Base-by-base conservation (phyloP, 1,284 basidiomycete species). In the Boletus subluridellus region DNA sequence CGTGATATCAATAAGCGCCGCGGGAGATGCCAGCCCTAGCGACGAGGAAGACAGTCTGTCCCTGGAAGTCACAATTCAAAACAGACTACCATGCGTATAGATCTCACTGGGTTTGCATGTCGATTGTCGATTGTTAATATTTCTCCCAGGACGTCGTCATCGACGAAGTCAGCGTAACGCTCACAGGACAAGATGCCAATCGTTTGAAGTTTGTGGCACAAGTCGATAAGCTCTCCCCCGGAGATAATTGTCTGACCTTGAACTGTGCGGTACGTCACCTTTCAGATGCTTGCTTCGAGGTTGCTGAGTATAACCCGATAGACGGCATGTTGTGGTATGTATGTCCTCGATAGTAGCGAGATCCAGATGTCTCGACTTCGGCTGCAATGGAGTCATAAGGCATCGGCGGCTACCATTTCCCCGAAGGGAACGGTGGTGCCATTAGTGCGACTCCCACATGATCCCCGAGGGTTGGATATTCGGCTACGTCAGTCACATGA, bases 21-120 rank as follows among this genome's bases (percentile, higher is more conserved):
- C 74, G 0, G 69, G 74, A 9, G 70, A 77, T 52, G 85, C 84
- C 1, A 73, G 71, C 41, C 69, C 82, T 37, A 80, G 83, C 5
- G 78, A 79, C 10, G 77, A 77, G 4, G 78, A 83, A 60, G 92
- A 94, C 69, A 88, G 88, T 1, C 82, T 82, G 41, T 79, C 78
- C 51, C 66, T 94, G 15, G 75, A 82, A 58, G 79, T 86, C 7
- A 75, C 74, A 2, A 72, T 93, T 34, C 72, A 73, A 41, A 94
- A 92, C 67, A 72, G 75, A 48, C 69, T 95, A 26, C 89, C 90
- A 54, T 91, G 89, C 64, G 92, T 93, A 73, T 70, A 60, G 50
- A 45, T 47, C 35, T 58, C 45, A 35, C 49, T 12, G 17, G 52
- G 21, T 45, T 9, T 55, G 56, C 42, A 37, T 24, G 24, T 24